Evolutionary conservation across 1,139 yeast genomes (phyloP).

Genomic region (Nematodospora anomalae): DNA sequence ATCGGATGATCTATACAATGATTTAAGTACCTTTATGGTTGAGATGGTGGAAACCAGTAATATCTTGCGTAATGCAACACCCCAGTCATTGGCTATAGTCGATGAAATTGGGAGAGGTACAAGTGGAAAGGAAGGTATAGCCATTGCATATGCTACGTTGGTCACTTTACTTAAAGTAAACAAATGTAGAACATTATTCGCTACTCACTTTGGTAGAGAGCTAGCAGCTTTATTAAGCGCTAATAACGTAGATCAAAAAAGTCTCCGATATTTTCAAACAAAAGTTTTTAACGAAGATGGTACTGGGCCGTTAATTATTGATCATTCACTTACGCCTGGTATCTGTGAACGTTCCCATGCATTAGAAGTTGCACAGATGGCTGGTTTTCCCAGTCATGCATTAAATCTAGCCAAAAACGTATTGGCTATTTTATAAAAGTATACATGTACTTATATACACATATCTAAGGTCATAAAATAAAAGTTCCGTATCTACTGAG

Average conservation of each 20-base stretch:
- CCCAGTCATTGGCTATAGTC: slow-evolving; percentile 75
- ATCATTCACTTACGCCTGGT: slow-evolving; percentile 69
- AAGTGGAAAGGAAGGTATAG: slow-evolving; percentile 82
- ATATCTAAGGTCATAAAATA: slow-evolving; percentile 3
- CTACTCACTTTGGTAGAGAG: slow-evolving; percentile 89
- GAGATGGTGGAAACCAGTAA: slow-evolving; percentile 95
- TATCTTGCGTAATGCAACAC: slow-evolving; percentile 75
- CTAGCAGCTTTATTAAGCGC: slow-evolving; percentile 35
- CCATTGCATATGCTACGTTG: slow-evolving; percentile 84
- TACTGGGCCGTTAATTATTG: slow-evolving; percentile 38
- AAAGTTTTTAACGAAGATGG: slow-evolving; percentile 29
- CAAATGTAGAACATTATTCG: slow-evolving; percentile 78
- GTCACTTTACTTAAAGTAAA: slow-evolving; percentile 55
- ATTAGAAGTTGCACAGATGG: slow-evolving; percentile 75
- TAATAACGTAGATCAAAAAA: slow-evolving; percentile 27
- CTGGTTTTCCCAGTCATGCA: slow-evolving; percentile 77
- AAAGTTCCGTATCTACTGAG: slow-evolving; percentile 2
- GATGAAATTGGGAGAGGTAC: slow-evolving; percentile 99
- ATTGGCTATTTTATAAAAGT: slow-evolving; percentile 17
- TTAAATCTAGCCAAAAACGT: slow-evolving; percentile 50
- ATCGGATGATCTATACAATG: slow-evolving; percentile 83
- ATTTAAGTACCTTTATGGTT: slow-evolving; percentile 93
- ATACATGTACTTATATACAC: slow-evolving; percentile 8
- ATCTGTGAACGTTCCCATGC: slow-evolving; percentile 81
- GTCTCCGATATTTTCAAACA: slow-evolving; percentile 53